Percentiles rank a stretch among this genome's conserved stretches.
Conservation (phyloP, 768 basidiomycete species). For the Boletus patriciae region DNA sequence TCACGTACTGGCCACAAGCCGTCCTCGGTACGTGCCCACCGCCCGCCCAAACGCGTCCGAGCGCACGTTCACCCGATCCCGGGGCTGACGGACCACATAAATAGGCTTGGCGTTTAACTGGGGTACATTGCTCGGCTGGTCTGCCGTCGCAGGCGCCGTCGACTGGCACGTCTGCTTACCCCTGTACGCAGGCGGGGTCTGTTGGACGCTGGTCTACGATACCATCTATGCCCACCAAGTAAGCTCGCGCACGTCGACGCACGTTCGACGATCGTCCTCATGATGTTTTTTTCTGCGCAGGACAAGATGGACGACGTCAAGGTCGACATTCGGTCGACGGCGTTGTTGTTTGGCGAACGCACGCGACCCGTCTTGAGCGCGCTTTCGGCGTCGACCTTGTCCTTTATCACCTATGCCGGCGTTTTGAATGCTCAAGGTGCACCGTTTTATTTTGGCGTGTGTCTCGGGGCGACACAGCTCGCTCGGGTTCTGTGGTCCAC, state of each 20-base stretch:
- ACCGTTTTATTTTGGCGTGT: constrained; percentile 78
- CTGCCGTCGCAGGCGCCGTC: constrained; percentile 79
- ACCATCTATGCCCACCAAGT: constrained; percentile 98
- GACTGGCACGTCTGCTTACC: constrained; percentile 85
- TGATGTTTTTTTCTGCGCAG: constrained; percentile 39
- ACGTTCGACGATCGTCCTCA: neutral
- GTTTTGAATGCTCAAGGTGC: constrained; percentile 73
- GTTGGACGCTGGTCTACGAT: constrained; percentile 97
- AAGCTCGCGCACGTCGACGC: neutral
- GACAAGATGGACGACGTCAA: constrained; percentile 90
- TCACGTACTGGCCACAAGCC: constrained; percentile 96
- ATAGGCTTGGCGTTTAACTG: constrained; percentile 94
- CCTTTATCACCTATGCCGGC: constrained; percentile 76
- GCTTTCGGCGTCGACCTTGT: constrained; percentile 72
- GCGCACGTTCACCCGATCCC: no score
- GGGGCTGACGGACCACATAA: neutral
- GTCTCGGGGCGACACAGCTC: constrained; percentile 73
- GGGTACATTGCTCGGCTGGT: constrained; percentile 96
- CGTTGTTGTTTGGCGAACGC: constrained; percentile 79
- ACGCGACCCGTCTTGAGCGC: constrained; percentile 74
- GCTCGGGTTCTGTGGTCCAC: constrained; percentile 72
- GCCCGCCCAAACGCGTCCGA: neutral
- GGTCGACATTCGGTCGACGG: constrained; percentile 91
- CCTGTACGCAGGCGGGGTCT: constrained; percentile 84
- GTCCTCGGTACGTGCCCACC: constrained; percentile 69